Percentiles rank a stretch among this genome's conserved stretches.
phyloP scores from a whole-genome alignment of 2,329 filamentous ascomycete genomes.

The Hypoxylon sp. region DNA sequence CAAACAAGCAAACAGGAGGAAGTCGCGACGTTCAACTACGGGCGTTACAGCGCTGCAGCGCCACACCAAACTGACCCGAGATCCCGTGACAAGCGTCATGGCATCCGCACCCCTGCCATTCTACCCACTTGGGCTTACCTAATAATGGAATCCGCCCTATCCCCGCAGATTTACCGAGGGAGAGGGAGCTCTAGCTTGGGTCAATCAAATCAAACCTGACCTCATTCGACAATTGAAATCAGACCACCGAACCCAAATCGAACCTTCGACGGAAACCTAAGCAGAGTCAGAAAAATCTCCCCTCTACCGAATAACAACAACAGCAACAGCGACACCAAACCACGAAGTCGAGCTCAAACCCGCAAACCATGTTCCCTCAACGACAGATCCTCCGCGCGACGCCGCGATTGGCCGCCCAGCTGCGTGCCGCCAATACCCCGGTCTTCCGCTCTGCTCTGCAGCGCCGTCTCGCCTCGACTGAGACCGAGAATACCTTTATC shows the following conservation, averaged over 20 bases:
- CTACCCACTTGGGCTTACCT: not conserved
- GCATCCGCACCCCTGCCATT: constrained; percentile 6
- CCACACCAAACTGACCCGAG: constrained; percentile 53
- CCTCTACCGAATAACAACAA: constrained; percentile 29
- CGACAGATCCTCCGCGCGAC: constrained; percentile 73
- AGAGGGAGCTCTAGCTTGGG: constrained; percentile 22
- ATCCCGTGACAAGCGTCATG: constrained; percentile 49
- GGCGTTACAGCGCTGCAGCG: constrained; percentile 16
- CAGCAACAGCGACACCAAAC: constrained; percentile 18
- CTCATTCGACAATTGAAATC: constrained; percentile 49
- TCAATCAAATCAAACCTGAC: constrained; percentile 45
- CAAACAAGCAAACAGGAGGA: constrained; percentile 11
- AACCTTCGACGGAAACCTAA: constrained; percentile 57
- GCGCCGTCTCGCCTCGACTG: constrained; percentile 81
- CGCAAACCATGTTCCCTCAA: constrained; percentile 72
- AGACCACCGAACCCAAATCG: constrained; percentile 35
- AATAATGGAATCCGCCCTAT: constrained; percentile 19
- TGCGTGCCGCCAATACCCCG: constrained; percentile 64
- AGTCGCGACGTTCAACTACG: constrained; percentile 40
- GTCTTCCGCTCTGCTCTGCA: constrained; percentile 71
- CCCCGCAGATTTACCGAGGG: constrained; percentile 51
- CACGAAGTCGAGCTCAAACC: not conserved
- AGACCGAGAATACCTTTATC: constrained; percentile 94
- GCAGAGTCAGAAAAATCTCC: constrained; percentile 65
- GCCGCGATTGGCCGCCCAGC: constrained; percentile 74